Evolutionary conservation across 441 rosid genomes (phyloP).

Genomic region (Metrosideros polymorpha): DNA sequence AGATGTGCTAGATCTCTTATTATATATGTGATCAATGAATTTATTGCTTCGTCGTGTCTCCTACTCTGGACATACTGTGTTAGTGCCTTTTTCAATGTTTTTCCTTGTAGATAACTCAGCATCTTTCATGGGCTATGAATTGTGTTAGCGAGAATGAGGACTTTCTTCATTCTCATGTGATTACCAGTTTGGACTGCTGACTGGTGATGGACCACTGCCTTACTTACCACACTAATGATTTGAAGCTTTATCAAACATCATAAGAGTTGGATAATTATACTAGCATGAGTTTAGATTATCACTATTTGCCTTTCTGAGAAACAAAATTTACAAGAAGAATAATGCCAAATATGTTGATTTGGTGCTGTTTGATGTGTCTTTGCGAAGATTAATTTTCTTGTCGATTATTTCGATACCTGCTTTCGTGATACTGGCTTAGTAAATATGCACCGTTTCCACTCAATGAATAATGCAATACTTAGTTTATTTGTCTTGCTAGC

Average conservation of each 20-base stretch:
- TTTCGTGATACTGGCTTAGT: background rate
- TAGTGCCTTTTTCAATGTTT: background rate
- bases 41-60: background rate
- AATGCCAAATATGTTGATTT: background rate
- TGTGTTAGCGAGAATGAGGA: background rate
- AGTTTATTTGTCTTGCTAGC: background rate
- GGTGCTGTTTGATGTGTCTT: background rate
- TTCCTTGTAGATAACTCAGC: background rate
- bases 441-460: background rate
- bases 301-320: background rate
- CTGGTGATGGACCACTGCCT: background rate
- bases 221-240: background rate
- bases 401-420: background rate
- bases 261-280: background rate
- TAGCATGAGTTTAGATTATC: background rate
- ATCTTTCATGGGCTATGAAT: background rate
- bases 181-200: background rate
- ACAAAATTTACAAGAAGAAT: background rate
- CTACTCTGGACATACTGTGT: background rate
- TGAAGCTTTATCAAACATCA: background rate
- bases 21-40: background rate
- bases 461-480: background rate
- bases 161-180: background rate
- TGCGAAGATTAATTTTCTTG: background rate
- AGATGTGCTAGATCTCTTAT: background rate